Percentiles rank a stretch among this genome's conserved stretches.
phyloP scores from a whole-genome alignment of 306 rosid species.

The Pyrus pyrifolia region DNA sequence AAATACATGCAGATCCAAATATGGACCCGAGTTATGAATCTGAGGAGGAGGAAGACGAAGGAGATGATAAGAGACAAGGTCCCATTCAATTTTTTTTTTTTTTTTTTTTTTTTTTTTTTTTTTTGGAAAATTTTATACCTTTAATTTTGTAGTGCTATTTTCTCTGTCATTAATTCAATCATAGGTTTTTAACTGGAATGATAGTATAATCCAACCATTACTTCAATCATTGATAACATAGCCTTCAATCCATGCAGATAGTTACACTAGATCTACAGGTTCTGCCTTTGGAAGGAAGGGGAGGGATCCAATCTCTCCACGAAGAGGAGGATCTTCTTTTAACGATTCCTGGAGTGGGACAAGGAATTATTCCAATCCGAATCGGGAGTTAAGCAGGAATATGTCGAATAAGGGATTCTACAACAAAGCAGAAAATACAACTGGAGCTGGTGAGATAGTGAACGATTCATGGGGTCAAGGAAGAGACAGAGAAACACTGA shows the following conservation, averaged over 20 bases:
- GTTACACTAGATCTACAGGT: conserved; percentile 58
- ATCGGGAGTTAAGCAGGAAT: conserved; percentile 61
- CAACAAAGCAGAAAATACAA: conserved; percentile 47
- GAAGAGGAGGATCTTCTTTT: conserved; percentile 47
- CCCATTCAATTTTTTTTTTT: neutral
- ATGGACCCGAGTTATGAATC: conserved; percentile 98
- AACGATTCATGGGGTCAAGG: conserved; percentile 60
- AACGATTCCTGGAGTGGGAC: conserved; percentile 76
- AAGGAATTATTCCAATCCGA: conserved; percentile 47
- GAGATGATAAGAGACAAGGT: conserved; percentile 67
- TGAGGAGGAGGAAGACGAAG: conserved; percentile 82
- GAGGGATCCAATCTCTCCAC: conserved; percentile 74
- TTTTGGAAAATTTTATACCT: conserved; percentile 4
- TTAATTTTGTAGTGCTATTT: neutral
- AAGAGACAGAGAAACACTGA: conserved; percentile 68
- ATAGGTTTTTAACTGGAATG: neutral
- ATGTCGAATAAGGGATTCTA: conserved; percentile 62
- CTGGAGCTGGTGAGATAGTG: conserved; percentile 46
- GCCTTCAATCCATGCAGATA: conserved; percentile 52
- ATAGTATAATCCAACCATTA: neutral
- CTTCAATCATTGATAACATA: conserved; percentile 1
- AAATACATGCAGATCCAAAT: conserved; percentile 84
- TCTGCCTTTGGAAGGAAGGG: conserved; percentile 71
- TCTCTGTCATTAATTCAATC: neutral
- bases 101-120: neutral